Evolutionary conservation across 345 rosid species (phyloP).

Genomic region (Eucalyptus regnans): DNA sequence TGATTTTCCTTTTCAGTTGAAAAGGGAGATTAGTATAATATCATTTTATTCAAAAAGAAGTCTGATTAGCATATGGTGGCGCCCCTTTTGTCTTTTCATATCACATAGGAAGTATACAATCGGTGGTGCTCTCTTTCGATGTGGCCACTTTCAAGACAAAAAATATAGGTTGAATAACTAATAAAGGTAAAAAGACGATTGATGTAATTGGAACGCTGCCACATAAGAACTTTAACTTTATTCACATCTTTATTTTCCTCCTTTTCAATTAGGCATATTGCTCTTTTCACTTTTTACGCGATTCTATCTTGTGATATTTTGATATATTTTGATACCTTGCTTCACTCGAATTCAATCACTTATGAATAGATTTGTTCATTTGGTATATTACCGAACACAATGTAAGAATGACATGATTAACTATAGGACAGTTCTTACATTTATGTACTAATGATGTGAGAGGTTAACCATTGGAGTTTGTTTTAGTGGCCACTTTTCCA

Average conservation of each 20-base stretch:
- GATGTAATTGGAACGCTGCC: rapidly evolving
- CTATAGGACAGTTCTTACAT: background rate
- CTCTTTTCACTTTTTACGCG: background rate
- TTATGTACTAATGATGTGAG: background rate
- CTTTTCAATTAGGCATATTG: background rate
- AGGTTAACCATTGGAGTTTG: background rate
- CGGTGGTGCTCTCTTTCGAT: background rate
- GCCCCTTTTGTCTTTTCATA: background rate
- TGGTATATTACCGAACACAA: background rate
- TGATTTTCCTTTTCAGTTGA: background rate
- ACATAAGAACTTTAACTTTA: background rate
- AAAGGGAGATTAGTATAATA: background rate
- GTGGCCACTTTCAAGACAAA: background rate
- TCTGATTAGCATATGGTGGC: background rate
- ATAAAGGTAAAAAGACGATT: background rate
- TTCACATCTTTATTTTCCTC: background rate
- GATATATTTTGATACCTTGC: background rate
- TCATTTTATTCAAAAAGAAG: background rate
- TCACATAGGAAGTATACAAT: background rate
- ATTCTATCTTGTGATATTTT: too few species aligned
- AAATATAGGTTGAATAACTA: too few species aligned
- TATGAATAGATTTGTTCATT: background rate
- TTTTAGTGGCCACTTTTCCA: too few species aligned
- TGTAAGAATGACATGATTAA: background rate
- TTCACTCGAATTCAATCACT: background rate